These are phyloP conservation scores for Diaporthe nobilis DNA, from an alignment of 2,329 filamentous ascomycete species.

Conservation along the genomic window DNA sequence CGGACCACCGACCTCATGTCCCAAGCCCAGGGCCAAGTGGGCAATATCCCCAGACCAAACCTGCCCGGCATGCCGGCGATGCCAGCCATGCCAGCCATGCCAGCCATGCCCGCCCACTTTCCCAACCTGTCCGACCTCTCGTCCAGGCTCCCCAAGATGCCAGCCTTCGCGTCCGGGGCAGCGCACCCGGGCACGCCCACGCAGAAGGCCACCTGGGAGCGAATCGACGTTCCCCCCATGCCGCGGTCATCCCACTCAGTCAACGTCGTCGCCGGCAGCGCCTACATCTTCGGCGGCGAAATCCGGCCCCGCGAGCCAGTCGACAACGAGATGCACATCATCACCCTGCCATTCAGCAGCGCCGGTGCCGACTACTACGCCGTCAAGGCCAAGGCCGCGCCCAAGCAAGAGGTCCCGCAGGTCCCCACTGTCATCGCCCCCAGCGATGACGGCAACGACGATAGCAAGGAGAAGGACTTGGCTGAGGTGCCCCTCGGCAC, in stretches of 20 bases:
- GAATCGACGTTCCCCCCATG: constrained; percentile 67
- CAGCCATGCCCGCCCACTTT: constrained; percentile 44
- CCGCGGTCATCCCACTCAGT: constrained; percentile 82
- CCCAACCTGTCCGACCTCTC: constrained; percentile 45
- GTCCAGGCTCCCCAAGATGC: constrained; percentile 46
- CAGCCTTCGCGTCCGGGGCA: constrained; percentile 38
- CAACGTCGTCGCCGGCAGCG: constrained; percentile 69
- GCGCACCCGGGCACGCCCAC: constrained; percentile 45
- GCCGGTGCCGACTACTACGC: constrained; percentile 72
- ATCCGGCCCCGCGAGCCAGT: constrained; percentile 72
- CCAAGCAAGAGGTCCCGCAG: constrained; percentile 38
- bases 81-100: constrained; percentile 44
- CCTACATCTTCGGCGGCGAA: constrained; percentile 83
- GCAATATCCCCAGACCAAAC: constrained; percentile 36
- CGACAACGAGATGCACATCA: constrained; percentile 79
- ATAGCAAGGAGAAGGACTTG: constrained; percentile 51
- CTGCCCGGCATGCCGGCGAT: constrained; percentile 46
- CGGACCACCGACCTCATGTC: constrained; percentile 38
- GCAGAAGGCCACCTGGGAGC: constrained; percentile 73
- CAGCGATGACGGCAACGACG: constrained; percentile 41
- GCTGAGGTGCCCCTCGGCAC: constrained; percentile 44
- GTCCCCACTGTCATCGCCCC: constrained; percentile 46
- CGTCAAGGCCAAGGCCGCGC: constrained; percentile 64
- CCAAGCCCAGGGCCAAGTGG: constrained; percentile 34
- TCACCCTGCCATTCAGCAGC: constrained; percentile 72